Base-by-base conservation (phyloP, 2,329 filamentous ascomycete species). In the Colletotrichum sp. region DNA sequence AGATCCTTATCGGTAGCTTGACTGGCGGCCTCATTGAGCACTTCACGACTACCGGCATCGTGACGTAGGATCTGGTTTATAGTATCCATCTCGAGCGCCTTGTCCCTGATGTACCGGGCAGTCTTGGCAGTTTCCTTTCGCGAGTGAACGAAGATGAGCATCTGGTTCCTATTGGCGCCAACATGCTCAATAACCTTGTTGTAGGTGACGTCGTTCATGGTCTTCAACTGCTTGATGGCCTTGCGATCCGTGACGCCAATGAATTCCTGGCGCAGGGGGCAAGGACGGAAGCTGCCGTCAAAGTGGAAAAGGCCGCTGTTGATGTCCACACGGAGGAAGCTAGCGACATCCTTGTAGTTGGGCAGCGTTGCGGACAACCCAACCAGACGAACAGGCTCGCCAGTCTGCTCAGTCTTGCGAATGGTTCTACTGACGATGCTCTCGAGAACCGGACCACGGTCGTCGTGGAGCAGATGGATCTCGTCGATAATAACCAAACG, bases 171-270 rank as follows among this genome's bases (percentile, higher is more conserved):
- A 82, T 98, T 94, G 75, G 94, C 93, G 8, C 97, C 97, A 34
- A 98, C 96, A 82, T 99, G 96, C 85, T 99, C 97, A 71, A 99
- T 91, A 32, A 98, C 96, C 85, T 99, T 99, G 78, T 94, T 98
- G 85, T 99, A 99, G 74, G 96, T 98, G 71, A 99, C 96, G 80
- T 99, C 97, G 82, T 99, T 99, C 97, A 99, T 99, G 1, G 95
- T 98, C 89, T 99, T 98, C 71, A 99, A 89, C 84, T 99, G 97
- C 86, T 99, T 99, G 87, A 99, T 99, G 8, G 97, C 95, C 84
- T 99, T 99, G 87, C 97, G 98, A 80, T 99, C 97, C 0, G 96
- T 98, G 59, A 99, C 95, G 69, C 97, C 97, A 79, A 99, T 95
- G 82, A 99, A 99, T 84, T 99, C 98, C 83, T 99, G 97, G 81